A percentile compares a stretch with the other conserved stretches of the same genome.
Conservation (phyloP, 805 yeast species). For the Metschnikowia continentalis region DNA sequence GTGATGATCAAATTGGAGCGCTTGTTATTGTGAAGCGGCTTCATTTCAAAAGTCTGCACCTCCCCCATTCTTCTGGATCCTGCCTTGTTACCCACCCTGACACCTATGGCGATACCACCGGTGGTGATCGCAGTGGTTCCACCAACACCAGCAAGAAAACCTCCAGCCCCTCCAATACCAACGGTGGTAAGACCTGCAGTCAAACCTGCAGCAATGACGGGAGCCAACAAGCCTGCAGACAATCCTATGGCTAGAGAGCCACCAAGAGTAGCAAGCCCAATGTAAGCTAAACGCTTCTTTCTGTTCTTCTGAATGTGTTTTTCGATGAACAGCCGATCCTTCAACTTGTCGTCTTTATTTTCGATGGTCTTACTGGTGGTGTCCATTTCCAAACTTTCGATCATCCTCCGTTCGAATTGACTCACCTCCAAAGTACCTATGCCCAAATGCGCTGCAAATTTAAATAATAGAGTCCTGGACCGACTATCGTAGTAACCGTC, state of each 20-base stretch:
- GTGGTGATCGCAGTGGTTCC: conserved; percentile 94
- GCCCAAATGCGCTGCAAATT: conserved; percentile 60
- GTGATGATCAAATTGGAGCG: conserved; percentile 83
- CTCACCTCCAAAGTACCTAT: conserved; percentile 64
- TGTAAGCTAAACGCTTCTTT: conserved; percentile 70
- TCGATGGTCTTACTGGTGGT: conserved; percentile 47
- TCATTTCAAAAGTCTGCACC: conserved; percentile 89
- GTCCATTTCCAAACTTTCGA: conserved; percentile 86
- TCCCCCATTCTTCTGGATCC: conserved; percentile 86
- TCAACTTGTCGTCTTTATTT: conserved; percentile 64
- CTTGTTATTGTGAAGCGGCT: conserved; percentile 87
- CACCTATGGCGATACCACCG: conserved; percentile 88
- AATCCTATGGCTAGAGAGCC: conserved; percentile 93
- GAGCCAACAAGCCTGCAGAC: conserved; percentile 93
- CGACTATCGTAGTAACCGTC: conserved; percentile 88
- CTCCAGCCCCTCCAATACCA: conserved; percentile 90
- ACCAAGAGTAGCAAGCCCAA: conserved; percentile 93
- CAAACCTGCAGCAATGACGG: conserved; percentile 96
- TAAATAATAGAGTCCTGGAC: conserved; percentile 71
- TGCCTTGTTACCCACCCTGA: conserved; percentile 79
- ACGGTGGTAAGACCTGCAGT: conserved; percentile 96
- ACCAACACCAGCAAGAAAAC: conserved; percentile 93
- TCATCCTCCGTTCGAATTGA: conserved; percentile 86
- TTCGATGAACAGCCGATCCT: conserved; percentile 74
- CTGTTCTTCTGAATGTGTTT: conserved; percentile 63